phyloP scores from a whole-genome alignment of 2,329 filamentous ascomycete species.

The Penicillium sp. region DNA sequence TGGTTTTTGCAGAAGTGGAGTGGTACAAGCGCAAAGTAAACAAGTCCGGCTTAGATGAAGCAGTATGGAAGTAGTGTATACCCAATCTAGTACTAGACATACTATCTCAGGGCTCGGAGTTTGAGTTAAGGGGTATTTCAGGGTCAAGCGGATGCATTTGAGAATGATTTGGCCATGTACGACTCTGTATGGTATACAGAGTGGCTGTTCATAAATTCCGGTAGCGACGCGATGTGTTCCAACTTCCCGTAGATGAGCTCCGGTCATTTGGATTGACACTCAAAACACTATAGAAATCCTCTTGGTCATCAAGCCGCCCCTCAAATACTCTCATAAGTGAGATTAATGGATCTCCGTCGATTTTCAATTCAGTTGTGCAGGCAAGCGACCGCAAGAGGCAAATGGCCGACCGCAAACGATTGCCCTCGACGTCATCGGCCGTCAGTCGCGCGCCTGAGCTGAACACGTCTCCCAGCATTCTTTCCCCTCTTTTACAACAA shows the following conservation, averaged over 20 bases:
- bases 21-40: background rate
- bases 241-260: background rate
- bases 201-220: background rate
- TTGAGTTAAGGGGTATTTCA: no score
- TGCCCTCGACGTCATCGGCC: conserved; percentile 8
- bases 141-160: background rate
- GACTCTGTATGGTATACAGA: background rate
- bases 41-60: background rate
- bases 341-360: background rate
- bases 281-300: background rate
- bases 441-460: conserved; percentile 5
- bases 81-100: background rate
- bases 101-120: no score
- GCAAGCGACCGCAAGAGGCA: background rate
- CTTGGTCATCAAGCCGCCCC: background rate
- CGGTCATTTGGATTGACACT: background rate
- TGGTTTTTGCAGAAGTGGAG: conserved; percentile 36
- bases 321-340: background rate
- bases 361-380: background rate
- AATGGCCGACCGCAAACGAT: conserved; percentile 2
- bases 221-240: background rate
- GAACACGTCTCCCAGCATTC: background rate
- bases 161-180: background rate
- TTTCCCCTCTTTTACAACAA: background rate
- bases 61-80: background rate